phyloP scores from a whole-genome alignment of 371 early-diverging fungal species.

The Actinomortierella wolfii region DNA sequence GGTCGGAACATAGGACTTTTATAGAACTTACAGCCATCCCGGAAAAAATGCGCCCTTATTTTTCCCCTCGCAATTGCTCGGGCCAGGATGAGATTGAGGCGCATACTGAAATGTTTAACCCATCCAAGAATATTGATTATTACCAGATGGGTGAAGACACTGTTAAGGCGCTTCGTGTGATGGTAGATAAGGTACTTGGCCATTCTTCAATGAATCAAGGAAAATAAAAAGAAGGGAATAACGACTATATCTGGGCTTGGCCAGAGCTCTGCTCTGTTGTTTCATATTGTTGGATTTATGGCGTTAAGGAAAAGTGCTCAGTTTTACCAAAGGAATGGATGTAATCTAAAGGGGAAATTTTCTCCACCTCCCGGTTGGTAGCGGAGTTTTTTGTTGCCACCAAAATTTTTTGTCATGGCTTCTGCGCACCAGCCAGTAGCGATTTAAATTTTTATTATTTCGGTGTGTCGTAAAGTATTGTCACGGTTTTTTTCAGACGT shows the following conservation, averaged over 20 bases:
- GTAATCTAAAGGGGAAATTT: neutral
- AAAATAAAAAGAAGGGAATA: slow-evolving; percentile 1
- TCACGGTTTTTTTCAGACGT: too few species aligned
- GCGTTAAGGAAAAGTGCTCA: neutral
- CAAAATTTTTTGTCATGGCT: too few species aligned
- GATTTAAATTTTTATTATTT: too few species aligned
- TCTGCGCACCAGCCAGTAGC: too few species aligned
- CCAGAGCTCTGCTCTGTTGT: too few species aligned
- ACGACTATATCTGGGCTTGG: neutral
- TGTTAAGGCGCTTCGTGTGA: slow-evolving; percentile 47
- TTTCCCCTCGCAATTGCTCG: slow-evolving; percentile 34
- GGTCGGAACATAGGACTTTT: slow-evolving; percentile 49
- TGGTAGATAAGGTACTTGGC: slow-evolving; percentile 47
- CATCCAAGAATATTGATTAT: slow-evolving; percentile 53
- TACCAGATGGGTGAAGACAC: slow-evolving; percentile 57
- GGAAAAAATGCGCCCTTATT: slow-evolving; percentile 3
- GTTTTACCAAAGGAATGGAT: neutral
- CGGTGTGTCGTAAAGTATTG: too few species aligned
- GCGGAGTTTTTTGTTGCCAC: too few species aligned
- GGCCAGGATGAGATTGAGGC: slow-evolving; percentile 52
- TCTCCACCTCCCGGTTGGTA: too few species aligned
- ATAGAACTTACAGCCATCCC: slow-evolving; percentile 43
- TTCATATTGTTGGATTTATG: too few species aligned
- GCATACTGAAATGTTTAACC: slow-evolving; percentile 62
- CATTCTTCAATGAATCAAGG: neutral